phyloP scores from a whole-genome alignment of 2,329 filamentous ascomycete genomes.

The Harringtonia lauricola region DNA sequence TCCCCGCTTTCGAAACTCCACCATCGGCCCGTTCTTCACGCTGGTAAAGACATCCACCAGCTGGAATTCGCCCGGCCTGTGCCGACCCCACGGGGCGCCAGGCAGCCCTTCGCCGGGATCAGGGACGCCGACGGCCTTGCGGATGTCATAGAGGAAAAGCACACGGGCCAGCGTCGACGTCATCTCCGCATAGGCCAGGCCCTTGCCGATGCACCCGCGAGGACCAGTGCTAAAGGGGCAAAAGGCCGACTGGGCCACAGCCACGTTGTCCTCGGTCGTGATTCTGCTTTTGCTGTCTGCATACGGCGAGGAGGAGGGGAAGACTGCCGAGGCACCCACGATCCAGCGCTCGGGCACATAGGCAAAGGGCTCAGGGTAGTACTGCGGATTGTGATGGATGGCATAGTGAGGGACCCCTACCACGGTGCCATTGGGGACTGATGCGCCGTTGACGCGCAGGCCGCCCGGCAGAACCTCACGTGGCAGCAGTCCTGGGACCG shows the following conservation, averaged over 20 bases:
- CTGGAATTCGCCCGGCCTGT: slow-evolving; percentile 52
- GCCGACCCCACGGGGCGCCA: slow-evolving; percentile 40
- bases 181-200: slow-evolving; percentile 57
- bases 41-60: slow-evolving; percentile 64
- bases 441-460: slow-evolving; percentile 39
- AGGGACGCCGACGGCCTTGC: slow-evolving; percentile 33
- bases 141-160: slow-evolving; percentile 50
- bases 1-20: slow-evolving; percentile 40
- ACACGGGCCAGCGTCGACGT: slow-evolving; percentile 49
- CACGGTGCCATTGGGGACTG: slow-evolving; percentile 46
- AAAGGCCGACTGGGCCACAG: slow-evolving; percentile 54
- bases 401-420: slow-evolving; percentile 57
- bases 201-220: slow-evolving; percentile 62
- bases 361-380: slow-evolving; percentile 47
- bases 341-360: slow-evolving; percentile 59
- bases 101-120: slow-evolving; percentile 42
- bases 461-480: slow-evolving; percentile 48
- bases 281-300: slow-evolving; percentile 11
- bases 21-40: slow-evolving; percentile 57
- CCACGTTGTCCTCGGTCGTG: slow-evolving; percentile 37
- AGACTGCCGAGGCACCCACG: slow-evolving; percentile 30
- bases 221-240: slow-evolving; percentile 64
- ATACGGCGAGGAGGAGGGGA: too few relatives aligned
- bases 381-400: slow-evolving; percentile 54
- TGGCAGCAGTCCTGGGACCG: slow-evolving; percentile 48